Evolutionary conservation across 2,329 filamentous ascomycete genomes (phyloP).

Genomic region (Colletotrichum brevisporum): DNA sequence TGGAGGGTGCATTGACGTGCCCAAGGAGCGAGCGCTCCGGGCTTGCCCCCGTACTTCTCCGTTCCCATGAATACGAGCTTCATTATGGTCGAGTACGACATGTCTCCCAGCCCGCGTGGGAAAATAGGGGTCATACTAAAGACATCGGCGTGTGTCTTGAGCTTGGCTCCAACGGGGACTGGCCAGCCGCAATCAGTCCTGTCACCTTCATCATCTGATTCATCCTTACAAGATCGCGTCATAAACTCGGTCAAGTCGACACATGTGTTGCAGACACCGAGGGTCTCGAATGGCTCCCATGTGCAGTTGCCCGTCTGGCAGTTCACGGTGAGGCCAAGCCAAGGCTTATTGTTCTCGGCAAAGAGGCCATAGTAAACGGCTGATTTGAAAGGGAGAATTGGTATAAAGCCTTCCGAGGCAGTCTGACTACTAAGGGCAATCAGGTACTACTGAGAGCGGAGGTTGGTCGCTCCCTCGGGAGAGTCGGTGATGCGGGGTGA

Average conservation of each 20-base stretch:
- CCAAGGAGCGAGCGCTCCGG: slow-evolving; percentile 47
- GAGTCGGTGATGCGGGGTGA: slow-evolving; percentile 41
- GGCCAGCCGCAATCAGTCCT: slow-evolving; percentile 48
- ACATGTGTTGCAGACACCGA: slow-evolving; percentile 43
- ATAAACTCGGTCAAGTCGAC: slow-evolving; percentile 47
- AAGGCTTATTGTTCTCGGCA: slow-evolving; percentile 48
- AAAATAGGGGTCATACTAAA: slow-evolving; percentile 52
- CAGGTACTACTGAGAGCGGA: slow-evolving; percentile 47
- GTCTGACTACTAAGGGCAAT: slow-evolving; percentile 45
- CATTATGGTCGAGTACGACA: slow-evolving; percentile 50
- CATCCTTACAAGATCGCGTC: slow-evolving; percentile 43
- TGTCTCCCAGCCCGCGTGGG: slow-evolving; percentile 44
- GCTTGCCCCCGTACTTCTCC: slow-evolving; percentile 44
- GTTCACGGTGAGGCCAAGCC: slow-evolving; percentile 34
- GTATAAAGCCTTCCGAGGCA: slow-evolving; percentile 47
- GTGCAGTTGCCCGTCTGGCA: slow-evolving; percentile 43
- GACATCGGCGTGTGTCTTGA: slow-evolving; percentile 45
- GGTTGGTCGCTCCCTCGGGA: slow-evolving; percentile 44
- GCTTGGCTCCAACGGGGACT: slow-evolving; percentile 45
- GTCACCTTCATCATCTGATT: slow-evolving; percentile 5
- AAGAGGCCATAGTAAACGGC: slow-evolving; percentile 53
- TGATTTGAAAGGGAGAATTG: slow-evolving; percentile 50
- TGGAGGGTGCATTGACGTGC: slow-evolving; percentile 48
- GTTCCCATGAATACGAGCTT: slow-evolving; percentile 52
- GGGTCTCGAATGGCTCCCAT: slow-evolving; percentile 43